These are phyloP conservation scores for Sporothrix schenckii DNA, from an alignment of 2,329 filamentous ascomycete genomes.

Conservation along the genomic window DNA sequence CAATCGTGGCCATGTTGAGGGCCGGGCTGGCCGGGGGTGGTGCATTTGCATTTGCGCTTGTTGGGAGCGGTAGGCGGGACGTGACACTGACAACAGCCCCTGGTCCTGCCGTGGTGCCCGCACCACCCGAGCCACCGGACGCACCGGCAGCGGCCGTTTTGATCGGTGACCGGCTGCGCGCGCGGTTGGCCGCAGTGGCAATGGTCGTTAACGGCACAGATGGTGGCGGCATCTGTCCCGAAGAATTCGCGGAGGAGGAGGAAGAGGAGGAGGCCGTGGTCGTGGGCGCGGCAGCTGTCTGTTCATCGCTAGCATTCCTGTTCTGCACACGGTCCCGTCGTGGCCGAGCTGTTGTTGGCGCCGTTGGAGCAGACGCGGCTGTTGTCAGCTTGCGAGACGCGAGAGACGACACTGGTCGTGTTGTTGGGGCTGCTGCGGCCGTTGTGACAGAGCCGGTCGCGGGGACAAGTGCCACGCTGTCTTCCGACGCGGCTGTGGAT, in stretches of 20 bases:
- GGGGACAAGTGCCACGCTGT: constrained; percentile 23
- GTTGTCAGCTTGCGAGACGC: constrained; percentile 13
- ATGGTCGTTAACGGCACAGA: background rate
- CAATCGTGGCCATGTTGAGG: constrained; percentile 63
- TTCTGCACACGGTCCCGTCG: constrained; percentile 15
- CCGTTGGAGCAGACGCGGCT: background rate
- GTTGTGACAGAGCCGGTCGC: background rate
- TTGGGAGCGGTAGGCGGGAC: constrained; percentile 37
- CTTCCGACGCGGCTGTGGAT: background rate
- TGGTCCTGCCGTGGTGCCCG: background rate
- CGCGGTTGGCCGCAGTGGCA: constrained; percentile 8
- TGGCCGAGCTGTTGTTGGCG: background rate
- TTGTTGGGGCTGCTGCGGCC: background rate
- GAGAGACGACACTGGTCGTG: constrained; percentile 7
- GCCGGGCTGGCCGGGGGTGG: constrained; percentile 56
- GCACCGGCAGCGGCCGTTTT: constrained; percentile 33
- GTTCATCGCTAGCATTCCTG: background rate
- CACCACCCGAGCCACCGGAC: constrained; percentile 8
- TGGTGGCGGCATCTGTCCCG: constrained; percentile 26
- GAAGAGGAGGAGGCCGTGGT: constrained; percentile 35
- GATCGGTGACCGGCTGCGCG: constrained; percentile 33
- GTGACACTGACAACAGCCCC: background rate
- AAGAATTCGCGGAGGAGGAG: background rate
- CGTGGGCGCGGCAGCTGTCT: background rate
- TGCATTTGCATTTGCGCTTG: constrained; percentile 36